Percentiles rank a stretch among this genome's conserved stretches.
Conservation (phyloP, 805 yeast species). For the Metschnikowia sp. region DNA sequence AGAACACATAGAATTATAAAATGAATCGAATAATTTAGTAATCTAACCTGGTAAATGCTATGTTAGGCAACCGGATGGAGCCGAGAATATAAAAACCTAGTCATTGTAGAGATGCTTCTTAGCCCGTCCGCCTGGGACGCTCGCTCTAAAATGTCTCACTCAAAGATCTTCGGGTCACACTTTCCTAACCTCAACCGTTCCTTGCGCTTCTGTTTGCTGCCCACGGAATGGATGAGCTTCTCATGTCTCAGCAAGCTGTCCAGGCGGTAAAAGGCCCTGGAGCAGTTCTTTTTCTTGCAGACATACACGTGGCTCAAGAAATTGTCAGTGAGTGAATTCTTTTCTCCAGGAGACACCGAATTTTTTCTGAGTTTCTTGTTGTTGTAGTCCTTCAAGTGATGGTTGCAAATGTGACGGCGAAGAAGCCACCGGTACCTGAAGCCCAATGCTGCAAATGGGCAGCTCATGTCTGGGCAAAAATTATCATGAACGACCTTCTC, state of each 20-base stretch:
- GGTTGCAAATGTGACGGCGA: conserved; percentile 18
- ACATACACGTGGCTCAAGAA: conserved; percentile 16
- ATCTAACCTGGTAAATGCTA: conserved; percentile 1
- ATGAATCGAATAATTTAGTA: conserved; percentile 2
- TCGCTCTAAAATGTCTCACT: neutral
- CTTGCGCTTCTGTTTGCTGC: conserved; percentile 7
- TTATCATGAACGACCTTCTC: conserved; percentile 13
- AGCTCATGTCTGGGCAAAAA: conserved; percentile 16
- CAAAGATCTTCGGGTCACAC: conserved; percentile 9
- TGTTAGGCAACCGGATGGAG: neutral
- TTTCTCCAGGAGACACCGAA: conserved; percentile 1
- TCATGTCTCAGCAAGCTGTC: conserved; percentile 17
- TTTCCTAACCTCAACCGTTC: conserved; percentile 11
- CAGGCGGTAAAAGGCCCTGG: conserved; percentile 20
- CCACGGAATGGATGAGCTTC: conserved; percentile 11
- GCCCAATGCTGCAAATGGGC: conserved; percentile 14
- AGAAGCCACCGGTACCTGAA: conserved; percentile 13
- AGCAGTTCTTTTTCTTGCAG: conserved; percentile 13
- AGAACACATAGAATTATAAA: neutral
- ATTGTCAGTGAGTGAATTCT: conserved; percentile 2
- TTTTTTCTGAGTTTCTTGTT: conserved; percentile 10
- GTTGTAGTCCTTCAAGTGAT: conserved; percentile 17
- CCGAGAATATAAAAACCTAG: neutral
- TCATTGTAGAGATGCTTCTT: neutral
- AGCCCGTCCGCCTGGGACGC: conserved; percentile 6